These are phyloP conservation scores for Spergularia marina DNA, from an alignment of 148 eudicot species.

Conservation along the genomic window DNA sequence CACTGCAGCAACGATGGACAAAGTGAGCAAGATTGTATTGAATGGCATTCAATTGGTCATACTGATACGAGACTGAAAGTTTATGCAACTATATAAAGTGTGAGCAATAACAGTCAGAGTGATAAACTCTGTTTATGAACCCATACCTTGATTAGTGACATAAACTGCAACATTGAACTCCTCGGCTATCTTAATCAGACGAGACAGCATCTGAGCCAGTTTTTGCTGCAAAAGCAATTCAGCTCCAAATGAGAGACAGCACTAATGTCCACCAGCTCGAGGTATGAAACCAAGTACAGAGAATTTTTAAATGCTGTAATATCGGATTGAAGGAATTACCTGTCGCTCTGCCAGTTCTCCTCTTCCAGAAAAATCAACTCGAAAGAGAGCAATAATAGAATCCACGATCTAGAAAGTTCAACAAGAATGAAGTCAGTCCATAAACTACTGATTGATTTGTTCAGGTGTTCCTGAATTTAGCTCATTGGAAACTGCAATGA, in stretches of 20 bases:
- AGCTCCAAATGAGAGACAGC: slow-evolving; percentile 6
- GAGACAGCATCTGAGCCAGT: slow-evolving; percentile 92
- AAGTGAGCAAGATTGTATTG: background rate
- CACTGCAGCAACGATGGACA: slow-evolving; percentile 48
- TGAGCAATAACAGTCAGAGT: no score
- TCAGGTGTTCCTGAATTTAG: background rate
- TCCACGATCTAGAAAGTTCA: slow-evolving; percentile 64
- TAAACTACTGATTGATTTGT: background rate
- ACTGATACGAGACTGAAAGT: background rate
- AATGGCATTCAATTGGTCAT: background rate
- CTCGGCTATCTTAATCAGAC: slow-evolving; percentile 78
- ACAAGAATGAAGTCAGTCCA: slow-evolving; percentile 18
- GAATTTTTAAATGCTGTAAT: background rate
- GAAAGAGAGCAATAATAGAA: slow-evolving; percentile 86
- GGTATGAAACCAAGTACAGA: background rate
- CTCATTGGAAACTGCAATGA: slow-evolving; percentile 1
- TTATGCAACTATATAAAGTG: no score
- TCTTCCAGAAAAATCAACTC: slow-evolving; percentile 94
- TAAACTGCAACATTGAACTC: slow-evolving; percentile 88
- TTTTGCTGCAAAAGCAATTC: slow-evolving; percentile 61
- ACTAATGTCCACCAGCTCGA: background rate
- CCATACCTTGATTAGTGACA: slow-evolving; percentile 87
- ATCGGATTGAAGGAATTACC: slow-evolving; percentile 37
- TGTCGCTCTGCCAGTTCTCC: slow-evolving; percentile 98
- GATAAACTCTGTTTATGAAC: background rate